A percentile compares a stretch with the other conserved stretches of the same genome.
Evolutionary conservation across 2,329 filamentous ascomycete species (phyloP).

Genomic region (Colletotrichum somersetense): DNA sequence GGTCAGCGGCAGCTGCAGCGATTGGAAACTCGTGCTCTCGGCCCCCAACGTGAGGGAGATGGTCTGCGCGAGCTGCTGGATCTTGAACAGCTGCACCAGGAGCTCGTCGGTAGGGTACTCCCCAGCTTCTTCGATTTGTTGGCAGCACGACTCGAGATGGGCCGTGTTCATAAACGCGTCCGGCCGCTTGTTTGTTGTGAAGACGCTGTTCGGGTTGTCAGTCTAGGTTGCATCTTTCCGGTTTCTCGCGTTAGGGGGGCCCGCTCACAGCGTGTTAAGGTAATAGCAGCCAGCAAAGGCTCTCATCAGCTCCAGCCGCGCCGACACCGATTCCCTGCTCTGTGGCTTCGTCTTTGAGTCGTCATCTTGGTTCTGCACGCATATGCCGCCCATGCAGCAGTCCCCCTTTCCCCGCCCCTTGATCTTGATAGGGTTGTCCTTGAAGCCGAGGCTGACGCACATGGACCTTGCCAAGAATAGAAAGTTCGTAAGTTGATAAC

Average conservation of each 20-base stretch:
- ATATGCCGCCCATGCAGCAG: constrained; percentile 22
- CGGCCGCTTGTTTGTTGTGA: constrained; percentile 60
- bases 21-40: constrained; percentile 45
- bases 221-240: neutral
- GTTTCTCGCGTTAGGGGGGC: no score
- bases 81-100: constrained; percentile 59
- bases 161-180: constrained; percentile 62
- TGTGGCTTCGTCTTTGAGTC: constrained; percentile 18
- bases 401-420: constrained; percentile 34
- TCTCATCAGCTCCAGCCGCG: constrained; percentile 58
- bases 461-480: constrained; percentile 62
- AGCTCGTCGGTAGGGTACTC: constrained; percentile 60
- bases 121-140: constrained; percentile 55
- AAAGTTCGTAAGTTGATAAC: constrained; percentile 63
- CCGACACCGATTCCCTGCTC: constrained; percentile 45
- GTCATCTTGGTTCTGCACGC: constrained; percentile 10
- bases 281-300: constrained; percentile 65
- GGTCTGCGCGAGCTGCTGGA: constrained; percentile 62
- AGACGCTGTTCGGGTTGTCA: constrained; percentile 49
- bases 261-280: constrained; percentile 60
- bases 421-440: constrained; percentile 46
- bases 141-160: constrained; percentile 59
- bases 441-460: constrained; percentile 57
- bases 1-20: constrained; percentile 55
- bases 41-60: constrained; percentile 57